These are phyloP conservation scores for Artemisia tridentata DNA, from an alignment of 129 eudicot genomes.

Conservation along the genomic window DNA sequence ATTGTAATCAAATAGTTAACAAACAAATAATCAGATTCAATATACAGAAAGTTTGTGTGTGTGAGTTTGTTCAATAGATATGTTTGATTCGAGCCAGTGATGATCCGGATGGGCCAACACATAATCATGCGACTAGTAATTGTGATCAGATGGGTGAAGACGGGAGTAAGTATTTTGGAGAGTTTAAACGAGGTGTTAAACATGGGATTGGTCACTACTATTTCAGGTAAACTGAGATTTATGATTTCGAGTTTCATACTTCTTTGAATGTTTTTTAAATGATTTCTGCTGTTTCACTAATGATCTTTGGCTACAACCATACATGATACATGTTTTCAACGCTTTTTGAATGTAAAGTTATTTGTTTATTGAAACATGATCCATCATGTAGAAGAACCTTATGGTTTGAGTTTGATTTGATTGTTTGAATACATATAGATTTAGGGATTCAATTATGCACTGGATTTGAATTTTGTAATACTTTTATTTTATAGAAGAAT, in stretches of 20 bases:
- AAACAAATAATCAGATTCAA: no score
- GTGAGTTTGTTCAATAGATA: no score
- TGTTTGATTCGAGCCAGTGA: no score
- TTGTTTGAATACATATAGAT: not conserved
- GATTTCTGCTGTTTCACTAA: not conserved
- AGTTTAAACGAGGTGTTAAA: conserved; percentile 12
- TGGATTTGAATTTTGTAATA: no score
- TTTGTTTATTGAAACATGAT: no score
- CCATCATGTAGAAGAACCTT: not conserved
- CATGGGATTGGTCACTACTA: not conserved
- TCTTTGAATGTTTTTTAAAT: not conserved
- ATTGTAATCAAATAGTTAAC: no score
- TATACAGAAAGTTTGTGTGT: no score
- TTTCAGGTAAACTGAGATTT: conserved; percentile 3
- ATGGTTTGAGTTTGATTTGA: not conserved
- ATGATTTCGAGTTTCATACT: not conserved
- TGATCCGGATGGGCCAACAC: no score
- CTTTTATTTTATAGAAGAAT: no score
- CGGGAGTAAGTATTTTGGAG: not conserved
- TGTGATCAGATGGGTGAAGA: no score
- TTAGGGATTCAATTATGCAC: no score
- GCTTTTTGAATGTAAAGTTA: not conserved
- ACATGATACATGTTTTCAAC: not conserved
- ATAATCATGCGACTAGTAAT: no score
- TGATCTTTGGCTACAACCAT: not conserved